Percentiles rank a stretch among this genome's conserved stretches.
These are phyloP conservation scores for Kluyveromyces sp. DNA, from an alignment of 1,139 yeast genomes.

Conservation along the genomic window DNA sequence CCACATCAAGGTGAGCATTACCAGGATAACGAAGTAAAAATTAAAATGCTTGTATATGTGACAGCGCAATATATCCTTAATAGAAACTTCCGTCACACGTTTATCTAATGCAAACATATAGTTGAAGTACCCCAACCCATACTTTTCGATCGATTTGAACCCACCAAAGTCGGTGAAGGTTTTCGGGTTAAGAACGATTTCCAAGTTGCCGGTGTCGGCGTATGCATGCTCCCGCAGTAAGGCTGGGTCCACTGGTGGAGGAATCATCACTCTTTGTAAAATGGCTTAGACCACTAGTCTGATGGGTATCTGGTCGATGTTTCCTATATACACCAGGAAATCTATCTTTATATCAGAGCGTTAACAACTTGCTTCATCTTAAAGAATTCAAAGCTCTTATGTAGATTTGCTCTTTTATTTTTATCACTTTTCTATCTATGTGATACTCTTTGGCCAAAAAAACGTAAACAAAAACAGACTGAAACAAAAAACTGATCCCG, in stretches of 20 bases:
- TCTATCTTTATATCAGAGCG: too few species aligned
- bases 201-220: conserved; percentile 26
- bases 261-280: conserved; percentile 19
- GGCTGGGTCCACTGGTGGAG: conserved; percentile 30
- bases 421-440: not conserved
- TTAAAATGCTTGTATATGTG: conserved; percentile 21
- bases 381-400: too few species aligned
- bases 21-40: conserved; percentile 13
- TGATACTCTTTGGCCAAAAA: too few species aligned
- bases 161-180: conserved; percentile 26
- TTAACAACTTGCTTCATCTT: too few species aligned
- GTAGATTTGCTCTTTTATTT: too few species aligned
- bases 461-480: too few species aligned
- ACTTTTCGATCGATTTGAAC: conserved; percentile 22
- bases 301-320: not conserved
- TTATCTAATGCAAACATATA: conserved; percentile 20
- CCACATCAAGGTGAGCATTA: conserved; percentile 15
- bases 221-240: conserved; percentile 32
- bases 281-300: not conserved
- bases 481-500: too few species aligned
- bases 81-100: conserved; percentile 17
- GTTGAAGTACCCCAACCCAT: conserved; percentile 31
- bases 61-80: conserved; percentile 13
- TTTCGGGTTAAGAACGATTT: conserved; percentile 20
- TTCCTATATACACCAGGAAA: too few species aligned